Evolutionary conservation across 2,329 filamentous ascomycete genomes (phyloP).

Genomic region (Hypoxylon sp.): DNA sequence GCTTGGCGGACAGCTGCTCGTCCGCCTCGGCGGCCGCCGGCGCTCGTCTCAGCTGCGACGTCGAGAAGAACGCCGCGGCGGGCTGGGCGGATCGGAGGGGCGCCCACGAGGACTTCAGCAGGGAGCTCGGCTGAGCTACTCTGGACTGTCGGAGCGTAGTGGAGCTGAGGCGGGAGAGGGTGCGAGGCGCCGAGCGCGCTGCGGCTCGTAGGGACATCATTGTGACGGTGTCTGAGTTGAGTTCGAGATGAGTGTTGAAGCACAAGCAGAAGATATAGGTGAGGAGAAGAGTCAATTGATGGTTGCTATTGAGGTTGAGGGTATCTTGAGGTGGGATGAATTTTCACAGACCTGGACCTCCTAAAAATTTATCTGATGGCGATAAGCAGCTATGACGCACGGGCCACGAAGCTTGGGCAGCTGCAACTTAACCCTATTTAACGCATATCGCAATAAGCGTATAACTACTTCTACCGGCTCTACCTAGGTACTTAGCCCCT

Average conservation of each 20-base stretch:
- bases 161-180: conserved; percentile 67
- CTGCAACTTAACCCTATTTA: not conserved
- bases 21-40: conserved; percentile 67
- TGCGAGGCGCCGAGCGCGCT: conserved; percentile 75
- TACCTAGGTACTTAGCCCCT: no score
- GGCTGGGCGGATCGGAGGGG: conserved; percentile 53
- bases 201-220: conserved; percentile 79
- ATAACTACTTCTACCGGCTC: not conserved
- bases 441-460: conserved; percentile 20
- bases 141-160: conserved; percentile 64
- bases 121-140: conserved; percentile 60
- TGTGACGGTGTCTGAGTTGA: conserved; percentile 49
- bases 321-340: conserved; percentile 30
- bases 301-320: conserved; percentile 9
- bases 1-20: conserved; percentile 85
- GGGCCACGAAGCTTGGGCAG: conserved; percentile 26
- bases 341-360: conserved; percentile 25
- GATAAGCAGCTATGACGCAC: conserved; percentile 37
- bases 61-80: conserved; percentile 66
- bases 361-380: conserved; percentile 44
- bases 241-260: not conserved
- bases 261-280: not conserved
- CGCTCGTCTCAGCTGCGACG: conserved; percentile 58
- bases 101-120: conserved; percentile 61
- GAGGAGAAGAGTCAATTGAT: not conserved